Percentiles rank a stretch among this genome's conserved stretches.
phyloP scores from a whole-genome alignment of 2,329 filamentous ascomycete genomes.

The Colletotrichum sp. region DNA sequence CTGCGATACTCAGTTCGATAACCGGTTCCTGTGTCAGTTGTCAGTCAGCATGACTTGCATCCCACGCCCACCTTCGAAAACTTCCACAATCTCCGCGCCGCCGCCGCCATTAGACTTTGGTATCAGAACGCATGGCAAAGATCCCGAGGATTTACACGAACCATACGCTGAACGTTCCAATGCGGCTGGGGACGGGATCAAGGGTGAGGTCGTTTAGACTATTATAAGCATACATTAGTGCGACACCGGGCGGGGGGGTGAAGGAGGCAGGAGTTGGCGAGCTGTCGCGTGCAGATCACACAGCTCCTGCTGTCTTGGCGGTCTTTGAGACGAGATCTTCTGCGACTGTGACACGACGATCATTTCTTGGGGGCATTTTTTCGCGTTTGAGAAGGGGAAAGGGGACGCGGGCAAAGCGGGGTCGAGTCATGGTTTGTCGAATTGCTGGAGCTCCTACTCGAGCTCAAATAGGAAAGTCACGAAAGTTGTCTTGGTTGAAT shows the following conservation, averaged over 20 bases:
- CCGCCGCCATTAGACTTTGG: background rate
- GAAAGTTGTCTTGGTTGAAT: background rate
- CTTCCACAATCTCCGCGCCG: background rate
- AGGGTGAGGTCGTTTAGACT: background rate
- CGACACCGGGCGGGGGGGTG: background rate
- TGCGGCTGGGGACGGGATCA: background rate
- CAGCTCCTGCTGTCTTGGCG: background rate
- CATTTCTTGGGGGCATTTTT: background rate
- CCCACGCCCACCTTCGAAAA: background rate
- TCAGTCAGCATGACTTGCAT: background rate
- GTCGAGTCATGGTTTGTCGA: background rate
- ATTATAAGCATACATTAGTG: background rate
- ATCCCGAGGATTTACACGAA: background rate
- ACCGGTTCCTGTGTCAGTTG: background rate
- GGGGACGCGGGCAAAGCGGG: background rate
- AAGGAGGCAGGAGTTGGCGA: constrained; percentile 6
- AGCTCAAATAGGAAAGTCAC: background rate
- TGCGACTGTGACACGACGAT: constrained; percentile 9
- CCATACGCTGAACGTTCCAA: background rate
- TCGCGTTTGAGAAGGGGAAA: background rate
- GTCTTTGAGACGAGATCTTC: constrained; percentile 2
- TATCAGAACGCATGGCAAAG: background rate
- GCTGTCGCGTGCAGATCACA: constrained; percentile 9
- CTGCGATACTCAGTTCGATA: background rate
- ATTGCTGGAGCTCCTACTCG: no score